Evolutionary conservation across 345 rosid genomes (phyloP).

Genomic region (Populus pruinosa): DNA sequence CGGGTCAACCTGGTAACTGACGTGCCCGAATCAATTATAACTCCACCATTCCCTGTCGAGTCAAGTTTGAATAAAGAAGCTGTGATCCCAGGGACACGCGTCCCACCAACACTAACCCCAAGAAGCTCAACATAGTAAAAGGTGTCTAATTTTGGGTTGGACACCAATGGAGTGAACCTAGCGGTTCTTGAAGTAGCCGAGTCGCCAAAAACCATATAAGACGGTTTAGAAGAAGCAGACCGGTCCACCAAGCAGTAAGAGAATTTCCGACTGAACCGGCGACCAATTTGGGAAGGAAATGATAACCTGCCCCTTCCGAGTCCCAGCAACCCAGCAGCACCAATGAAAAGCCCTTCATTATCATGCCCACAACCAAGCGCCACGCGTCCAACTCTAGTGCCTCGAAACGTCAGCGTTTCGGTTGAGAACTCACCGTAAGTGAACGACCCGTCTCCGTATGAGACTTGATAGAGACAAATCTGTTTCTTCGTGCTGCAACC

Average conservation of each 20-base stretch:
- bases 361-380: constrained; percentile 92
- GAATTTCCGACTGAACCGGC: constrained; percentile 68
- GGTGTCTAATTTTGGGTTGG: constrained; percentile 85
- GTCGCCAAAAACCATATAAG: constrained; percentile 77
- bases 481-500: constrained; percentile 41
- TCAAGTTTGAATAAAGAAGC: constrained; percentile 76
- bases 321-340: constrained; percentile 88
- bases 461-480: constrained; percentile 76
- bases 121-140: constrained; percentile 86
- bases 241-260: constrained; percentile 90
- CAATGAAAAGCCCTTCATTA: constrained; percentile 88
- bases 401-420: constrained; percentile 77
- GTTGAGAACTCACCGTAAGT: constrained; percentile 84
- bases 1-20: constrained; percentile 76
- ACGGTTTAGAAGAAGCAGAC: constrained; percentile 73
- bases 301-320: constrained; percentile 85
- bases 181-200: constrained; percentile 68
- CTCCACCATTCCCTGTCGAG: constrained; percentile 76
- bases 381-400: constrained; percentile 56
- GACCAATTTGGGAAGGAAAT: constrained; percentile 79
- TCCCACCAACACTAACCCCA: constrained; percentile 85
- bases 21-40: constrained; percentile 85
- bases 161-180: constrained; percentile 64
- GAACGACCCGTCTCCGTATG: constrained; percentile 93
- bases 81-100: constrained; percentile 60